A percentile compares a stretch with the other conserved stretches of the same genome.
Evolutionary conservation across 75 land plant species (phyloP).

Genomic region (Picea sitchensis): DNA sequence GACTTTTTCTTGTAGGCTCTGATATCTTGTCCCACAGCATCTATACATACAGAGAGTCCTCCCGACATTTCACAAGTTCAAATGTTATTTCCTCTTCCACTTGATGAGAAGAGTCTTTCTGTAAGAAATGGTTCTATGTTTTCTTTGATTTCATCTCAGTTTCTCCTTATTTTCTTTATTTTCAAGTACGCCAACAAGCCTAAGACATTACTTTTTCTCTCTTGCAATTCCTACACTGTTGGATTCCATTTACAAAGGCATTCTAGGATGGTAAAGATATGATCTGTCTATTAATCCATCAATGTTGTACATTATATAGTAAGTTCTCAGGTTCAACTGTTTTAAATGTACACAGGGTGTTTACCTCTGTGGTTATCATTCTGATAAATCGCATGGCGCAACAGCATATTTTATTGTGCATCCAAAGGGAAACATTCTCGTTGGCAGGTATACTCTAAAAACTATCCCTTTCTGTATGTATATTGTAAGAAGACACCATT

Average conservation of each 20-base stretch:
- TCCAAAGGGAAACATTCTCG: constrained; percentile 77
- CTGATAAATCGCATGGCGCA: constrained; percentile 62
- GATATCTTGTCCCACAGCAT: constrained; percentile 64
- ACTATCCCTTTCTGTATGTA: background rate
- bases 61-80: constrained; percentile 57
- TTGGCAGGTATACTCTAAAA: constrained; percentile 48
- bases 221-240: background rate
- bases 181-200: background rate
- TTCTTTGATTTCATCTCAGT: background rate
- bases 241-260: background rate
- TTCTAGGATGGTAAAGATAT: background rate
- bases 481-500: no score
- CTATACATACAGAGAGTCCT: constrained; percentile 67
- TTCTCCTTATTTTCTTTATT: background rate
- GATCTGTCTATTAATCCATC: background rate
- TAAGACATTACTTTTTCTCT: background rate
- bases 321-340: background rate
- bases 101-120: constrained; percentile 48
- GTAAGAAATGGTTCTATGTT: constrained; percentile 24
- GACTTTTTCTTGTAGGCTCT: constrained; percentile 48
- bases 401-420: constrained; percentile 68
- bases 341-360: constrained; percentile 47
- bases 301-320: background rate
- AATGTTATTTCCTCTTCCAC: constrained; percentile 55
- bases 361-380: constrained; percentile 76